These are phyloP conservation scores for Ustilago xerochloae DNA, from an alignment of 1,284 basidiomycete genomes.

Conservation along the genomic window DNA sequence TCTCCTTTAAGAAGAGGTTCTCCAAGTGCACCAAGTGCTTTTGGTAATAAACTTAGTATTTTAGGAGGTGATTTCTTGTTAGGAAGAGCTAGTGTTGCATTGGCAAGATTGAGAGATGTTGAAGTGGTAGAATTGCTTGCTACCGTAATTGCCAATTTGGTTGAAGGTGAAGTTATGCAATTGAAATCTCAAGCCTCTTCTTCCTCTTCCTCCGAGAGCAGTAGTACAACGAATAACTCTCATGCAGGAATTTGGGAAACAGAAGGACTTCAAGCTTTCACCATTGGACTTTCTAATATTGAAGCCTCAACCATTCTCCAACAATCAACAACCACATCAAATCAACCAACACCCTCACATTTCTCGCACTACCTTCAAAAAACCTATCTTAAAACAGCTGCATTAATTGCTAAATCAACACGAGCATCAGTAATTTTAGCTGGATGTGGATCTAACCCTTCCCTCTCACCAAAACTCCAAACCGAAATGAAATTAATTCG, in stretches of 20 bases:
- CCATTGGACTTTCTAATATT: conserved; percentile 22
- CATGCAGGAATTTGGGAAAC: conserved; percentile 44
- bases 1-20: conserved; percentile 83
- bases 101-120: conserved; percentile 84
- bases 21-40: conserved; percentile 84
- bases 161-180: conserved; percentile 95
- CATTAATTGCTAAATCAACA: conserved; percentile 92
- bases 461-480: conserved; percentile 64
- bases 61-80: conserved; percentile 95
- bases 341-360: conserved; percentile 71
- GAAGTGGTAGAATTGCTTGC: conserved; percentile 95
- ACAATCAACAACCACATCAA: not conserved
- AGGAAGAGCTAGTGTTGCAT: conserved; percentile 86
- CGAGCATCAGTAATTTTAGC: conserved; percentile 89
- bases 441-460: conserved; percentile 76
- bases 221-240: conserved; percentile 10
- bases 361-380: conserved; percentile 92
- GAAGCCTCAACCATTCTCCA: too few species aligned
- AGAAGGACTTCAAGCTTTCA: conserved; percentile 36
- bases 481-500: conserved; percentile 74
- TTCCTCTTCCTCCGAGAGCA: conserved; percentile 7
- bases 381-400: conserved; percentile 96
- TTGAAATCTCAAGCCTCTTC: conserved; percentile 70
- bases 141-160: conserved; percentile 91
- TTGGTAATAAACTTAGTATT: conserved; percentile 95